Evolutionary conservation across 2,329 filamentous ascomycete species (phyloP).

Genomic region (Stenocarpella maydis): DNA sequence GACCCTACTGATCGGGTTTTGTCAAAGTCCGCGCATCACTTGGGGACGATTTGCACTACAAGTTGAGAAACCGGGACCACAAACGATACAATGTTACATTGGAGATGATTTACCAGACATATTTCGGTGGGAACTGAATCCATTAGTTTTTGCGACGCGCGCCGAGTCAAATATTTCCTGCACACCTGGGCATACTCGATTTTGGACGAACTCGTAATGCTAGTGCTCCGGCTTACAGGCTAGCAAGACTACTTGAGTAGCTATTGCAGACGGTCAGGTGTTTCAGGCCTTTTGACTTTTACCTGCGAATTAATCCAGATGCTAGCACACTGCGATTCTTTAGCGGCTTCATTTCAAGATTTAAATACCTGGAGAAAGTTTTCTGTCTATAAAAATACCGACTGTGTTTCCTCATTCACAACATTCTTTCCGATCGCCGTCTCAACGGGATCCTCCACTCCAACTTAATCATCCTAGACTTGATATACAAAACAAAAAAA

Average conservation of each 20-base stretch:
- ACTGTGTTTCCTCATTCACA: neutral
- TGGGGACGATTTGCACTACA: too few species aligned
- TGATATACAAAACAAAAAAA: too few species aligned
- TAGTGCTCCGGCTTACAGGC: neutral
- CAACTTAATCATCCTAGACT: neutral
- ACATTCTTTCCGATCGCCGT: too few species aligned
- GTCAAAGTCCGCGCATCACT: too few species aligned
- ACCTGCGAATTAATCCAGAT: neutral
- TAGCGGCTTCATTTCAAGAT: neutral
- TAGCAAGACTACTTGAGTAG: neutral
- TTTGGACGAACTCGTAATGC: neutral
- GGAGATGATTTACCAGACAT: too few species aligned
- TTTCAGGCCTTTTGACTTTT: neutral
- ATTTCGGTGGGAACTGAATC: too few species aligned
- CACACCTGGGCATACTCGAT: too few species aligned
- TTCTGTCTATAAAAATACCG: neutral
- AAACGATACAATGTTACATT: too few species aligned
- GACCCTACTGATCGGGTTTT: too few species aligned
- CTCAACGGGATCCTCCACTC: neutral
- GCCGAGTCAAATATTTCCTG: too few species aligned
- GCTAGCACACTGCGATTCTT: neutral
- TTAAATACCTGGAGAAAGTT: neutral
- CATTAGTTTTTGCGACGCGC: too few species aligned
- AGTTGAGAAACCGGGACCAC: too few species aligned
- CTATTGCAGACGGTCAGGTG: neutral